These are phyloP conservation scores for Phytophthora fragariaefolia DNA, from an alignment of 352 stramenopile species.

Conservation along the genomic window DNA sequence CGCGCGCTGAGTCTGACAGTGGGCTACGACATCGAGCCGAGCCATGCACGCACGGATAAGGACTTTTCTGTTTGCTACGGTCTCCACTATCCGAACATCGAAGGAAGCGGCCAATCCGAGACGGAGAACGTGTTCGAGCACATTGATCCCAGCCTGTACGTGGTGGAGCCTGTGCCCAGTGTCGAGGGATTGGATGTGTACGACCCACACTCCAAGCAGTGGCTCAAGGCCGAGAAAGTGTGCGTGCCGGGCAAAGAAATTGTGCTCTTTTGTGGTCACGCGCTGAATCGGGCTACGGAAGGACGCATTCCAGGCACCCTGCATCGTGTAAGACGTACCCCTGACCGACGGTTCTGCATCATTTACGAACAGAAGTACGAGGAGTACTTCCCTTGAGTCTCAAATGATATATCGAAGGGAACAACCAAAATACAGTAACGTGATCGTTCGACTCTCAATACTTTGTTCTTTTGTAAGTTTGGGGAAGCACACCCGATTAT, in stretches of 20 bases:
- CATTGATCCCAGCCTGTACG: constrained; percentile 66
- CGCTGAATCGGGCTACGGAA: constrained; percentile 51
- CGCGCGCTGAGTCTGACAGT: constrained; percentile 57
- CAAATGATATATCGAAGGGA: too few species aligned
- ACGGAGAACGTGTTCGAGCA: constrained; percentile 73
- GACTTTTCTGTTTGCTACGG: constrained; percentile 73
- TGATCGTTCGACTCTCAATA: too few species aligned
- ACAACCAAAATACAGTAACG: too few species aligned
- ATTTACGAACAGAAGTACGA: constrained; percentile 78
- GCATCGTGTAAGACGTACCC: constrained; percentile 55
- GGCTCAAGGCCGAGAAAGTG: constrained; percentile 57
- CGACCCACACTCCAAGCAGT: constrained; percentile 57
- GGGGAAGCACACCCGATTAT: constrained; percentile 17
- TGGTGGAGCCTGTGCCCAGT: constrained; percentile 59
- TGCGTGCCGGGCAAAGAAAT: constrained; percentile 61
- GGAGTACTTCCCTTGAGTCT: constrained; percentile 52
- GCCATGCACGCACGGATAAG: constrained; percentile 39
- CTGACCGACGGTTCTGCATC: constrained; percentile 56
- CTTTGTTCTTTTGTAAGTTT: too few species aligned
- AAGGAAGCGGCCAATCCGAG: constrained; percentile 56
- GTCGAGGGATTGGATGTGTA: constrained; percentile 68
- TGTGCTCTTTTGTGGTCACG: constrained; percentile 67
- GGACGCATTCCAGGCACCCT: constrained; percentile 58
- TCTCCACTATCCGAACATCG: constrained; percentile 66
- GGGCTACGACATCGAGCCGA: constrained; percentile 46